Evolutionary conservation across 140 eudicot genomes (phyloP), one percentile per base, ranked within the genome.

Genomic region (Senecio squalidus): DNA sequence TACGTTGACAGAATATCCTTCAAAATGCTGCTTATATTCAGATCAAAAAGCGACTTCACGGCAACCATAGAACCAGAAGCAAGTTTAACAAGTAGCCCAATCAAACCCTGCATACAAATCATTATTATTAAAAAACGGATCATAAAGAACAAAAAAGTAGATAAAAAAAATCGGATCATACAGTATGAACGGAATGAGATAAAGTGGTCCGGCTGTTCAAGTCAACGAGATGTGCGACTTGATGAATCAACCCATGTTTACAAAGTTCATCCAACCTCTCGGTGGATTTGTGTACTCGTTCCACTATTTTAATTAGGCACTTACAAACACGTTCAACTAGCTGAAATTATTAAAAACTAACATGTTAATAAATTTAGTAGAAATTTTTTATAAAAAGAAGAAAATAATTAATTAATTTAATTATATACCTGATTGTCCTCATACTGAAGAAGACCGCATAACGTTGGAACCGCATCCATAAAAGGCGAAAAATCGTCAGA

Each of bases 401-500:
- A n/a, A 55, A 9, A 77, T 4, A 2, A 46, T 60, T 15, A 23
- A 56, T 69, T 48, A 55, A 65, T 36, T 9, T 13, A 36, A 1
- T 3, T 36, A 36, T 36, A 62, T 56, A 87, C 98, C 98, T 87
- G 91, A 47, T 55, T 74, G 73, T 92, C 98, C 64, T 92, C 98
- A 4, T 84, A 84, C 67, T 86, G 96, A 25, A 92, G 84, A 77
- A 92, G 95, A 78, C 67, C 80, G 61, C 98, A 92, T 64, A 92
- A 78, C 17, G 70, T 69, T 43, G 98, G 98, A 62, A 92, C 89
- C 14, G 96, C 96, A 73, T 92, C 95, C 89, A 86, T 87, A 59
- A 83, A 74, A 58, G 69, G 77, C 31, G 98, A 68, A 60, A 15
- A 36, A 36, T 15, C 43, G 10, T 36, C 43, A 79, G 96, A 51